Evolutionary conservation across 2,329 filamentous ascomycete genomes (phyloP).

Genomic region (Cucurbitaria berberidis): DNA sequence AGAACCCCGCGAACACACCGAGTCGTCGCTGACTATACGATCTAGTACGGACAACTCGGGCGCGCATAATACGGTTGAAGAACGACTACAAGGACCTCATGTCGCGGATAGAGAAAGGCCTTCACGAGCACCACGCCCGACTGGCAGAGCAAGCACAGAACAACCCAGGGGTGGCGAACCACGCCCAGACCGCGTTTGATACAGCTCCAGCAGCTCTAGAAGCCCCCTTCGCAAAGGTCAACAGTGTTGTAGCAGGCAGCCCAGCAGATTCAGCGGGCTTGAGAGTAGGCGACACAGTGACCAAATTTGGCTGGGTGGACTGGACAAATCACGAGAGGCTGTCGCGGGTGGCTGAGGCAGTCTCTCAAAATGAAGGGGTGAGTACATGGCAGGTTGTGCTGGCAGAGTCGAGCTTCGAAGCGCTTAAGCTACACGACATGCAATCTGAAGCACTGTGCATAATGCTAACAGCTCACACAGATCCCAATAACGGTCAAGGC

Average conservation of each 20-base stretch:
- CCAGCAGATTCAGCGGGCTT: constrained; percentile 85
- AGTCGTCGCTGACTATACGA: constrained; percentile 21
- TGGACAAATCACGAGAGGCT: constrained; percentile 85
- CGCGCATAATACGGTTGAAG: constrained; percentile 84
- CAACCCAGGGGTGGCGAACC: constrained; percentile 44
- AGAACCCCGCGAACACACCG: constrained; percentile 1
- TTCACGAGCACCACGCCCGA: constrained; percentile 90
- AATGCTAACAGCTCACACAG: constrained; percentile 54
- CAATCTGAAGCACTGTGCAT: constrained; percentile 1
- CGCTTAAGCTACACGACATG: constrained; percentile 14
- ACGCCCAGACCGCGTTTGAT: constrained; percentile 29
- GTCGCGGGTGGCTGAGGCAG: constrained; percentile 83
- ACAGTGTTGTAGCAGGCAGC: constrained; percentile 76
- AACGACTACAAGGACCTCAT: constrained; percentile 96
- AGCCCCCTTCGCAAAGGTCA: constrained; percentile 85
- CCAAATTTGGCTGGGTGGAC: constrained; percentile 84
- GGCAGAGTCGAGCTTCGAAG: background rate
- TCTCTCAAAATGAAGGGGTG: constrained; percentile 89
- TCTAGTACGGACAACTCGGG: constrained; percentile 87
- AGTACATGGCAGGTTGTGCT: constrained; percentile 49
- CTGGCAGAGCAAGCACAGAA: constrained; percentile 55
- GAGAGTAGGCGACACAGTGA: constrained; percentile 78
- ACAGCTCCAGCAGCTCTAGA: constrained; percentile 52
- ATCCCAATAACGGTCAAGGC: constrained; percentile 72
- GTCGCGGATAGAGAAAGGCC: constrained; percentile 77